A percentile compares a stretch with the other conserved stretches of the same genome.
Conservation (phyloP, 768 basidiomycete genomes). For the Rhizopogon salebrosus region DNA sequence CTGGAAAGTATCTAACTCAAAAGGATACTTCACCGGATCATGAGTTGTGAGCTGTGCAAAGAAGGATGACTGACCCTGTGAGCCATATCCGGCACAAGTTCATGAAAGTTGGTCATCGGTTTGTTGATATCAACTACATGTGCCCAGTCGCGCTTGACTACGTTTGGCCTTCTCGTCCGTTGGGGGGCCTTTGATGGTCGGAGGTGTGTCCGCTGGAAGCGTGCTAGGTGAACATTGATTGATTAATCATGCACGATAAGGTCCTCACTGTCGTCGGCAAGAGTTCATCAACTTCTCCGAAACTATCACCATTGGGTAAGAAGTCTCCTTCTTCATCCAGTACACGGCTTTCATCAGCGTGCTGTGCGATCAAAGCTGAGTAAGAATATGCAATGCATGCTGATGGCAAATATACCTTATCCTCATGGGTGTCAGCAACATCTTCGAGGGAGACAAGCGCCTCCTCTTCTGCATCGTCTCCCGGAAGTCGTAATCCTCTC, state of each 20-base stretch:
- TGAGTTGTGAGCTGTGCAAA: slow-evolving; percentile 1
- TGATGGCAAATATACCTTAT: slow-evolving; percentile 12
- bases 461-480: slow-evolving; percentile 48
- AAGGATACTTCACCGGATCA: slow-evolving; percentile 71
- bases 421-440: slow-evolving; percentile 1
- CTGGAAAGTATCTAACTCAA: slow-evolving; percentile 97
- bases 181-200: slow-evolving; percentile 44
- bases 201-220: slow-evolving; percentile 49
- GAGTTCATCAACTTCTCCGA: slow-evolving; percentile 72
- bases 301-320: slow-evolving; percentile 11
- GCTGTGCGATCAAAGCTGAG: slow-evolving; percentile 22
- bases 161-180: slow-evolving; percentile 37
- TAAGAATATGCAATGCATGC: slow-evolving; percentile 8
- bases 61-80: slow-evolving; percentile 57
- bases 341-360: slow-evolving; percentile 6
- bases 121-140: slow-evolving; percentile 94
- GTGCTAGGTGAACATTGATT: slow-evolving; percentile 1
- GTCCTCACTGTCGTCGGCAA: slow-evolving; percentile 51
- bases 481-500: slow-evolving; percentile 70
- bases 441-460: slow-evolving; percentile 29
- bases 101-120: slow-evolving; percentile 81
- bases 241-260: not conserved
- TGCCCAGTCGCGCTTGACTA: slow-evolving; percentile 93
- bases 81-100: slow-evolving; percentile 96
- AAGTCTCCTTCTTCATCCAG: slow-evolving; percentile 20